These are phyloP conservation scores for Cercophora samala DNA, from an alignment of 495 filamentous ascomycete genomes.

Conservation along the genomic window DNA sequence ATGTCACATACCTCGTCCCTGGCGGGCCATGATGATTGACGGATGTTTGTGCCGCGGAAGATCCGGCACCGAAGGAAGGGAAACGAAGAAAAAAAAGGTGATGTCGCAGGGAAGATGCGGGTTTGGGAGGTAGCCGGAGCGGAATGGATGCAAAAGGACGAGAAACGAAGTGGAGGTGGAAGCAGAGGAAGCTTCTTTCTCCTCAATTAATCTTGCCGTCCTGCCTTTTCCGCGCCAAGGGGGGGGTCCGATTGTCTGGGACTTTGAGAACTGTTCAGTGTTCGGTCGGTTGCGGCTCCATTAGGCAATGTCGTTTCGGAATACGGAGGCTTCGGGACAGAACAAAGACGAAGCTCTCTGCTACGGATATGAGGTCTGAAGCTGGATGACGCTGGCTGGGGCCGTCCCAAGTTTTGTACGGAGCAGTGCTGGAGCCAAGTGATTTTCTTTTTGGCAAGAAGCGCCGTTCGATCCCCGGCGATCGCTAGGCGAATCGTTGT, in stretches of 20 bases:
- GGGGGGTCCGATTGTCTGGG: background rate
- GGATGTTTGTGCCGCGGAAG: background rate
- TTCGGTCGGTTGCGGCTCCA: constrained; percentile 4
- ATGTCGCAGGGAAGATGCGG: background rate
- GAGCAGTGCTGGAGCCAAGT: background rate
- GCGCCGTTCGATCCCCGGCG: background rate
- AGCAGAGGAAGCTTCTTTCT: background rate
- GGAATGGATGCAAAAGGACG: background rate
- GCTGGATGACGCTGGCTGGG: background rate
- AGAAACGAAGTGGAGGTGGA: background rate
- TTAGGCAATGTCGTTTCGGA: constrained; percentile 5
- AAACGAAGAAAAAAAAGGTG: background rate
- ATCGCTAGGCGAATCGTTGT: constrained; percentile 1
- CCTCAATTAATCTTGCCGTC: constrained; percentile 5
- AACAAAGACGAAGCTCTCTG: constrained; percentile 2
- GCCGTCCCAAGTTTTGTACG: background rate
- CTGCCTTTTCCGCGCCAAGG: background rate
- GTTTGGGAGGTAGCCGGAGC: background rate
- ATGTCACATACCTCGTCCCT: constrained; percentile 46
- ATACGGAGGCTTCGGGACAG: constrained; percentile 1
- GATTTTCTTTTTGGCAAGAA: background rate
- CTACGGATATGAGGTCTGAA: background rate
- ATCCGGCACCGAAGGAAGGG: background rate
- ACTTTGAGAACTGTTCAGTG: background rate
- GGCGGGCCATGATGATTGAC: constrained; percentile 36